Base-by-base conservation (phyloP, 208 protist genomes). In the Angomonas deanei region DNA sequence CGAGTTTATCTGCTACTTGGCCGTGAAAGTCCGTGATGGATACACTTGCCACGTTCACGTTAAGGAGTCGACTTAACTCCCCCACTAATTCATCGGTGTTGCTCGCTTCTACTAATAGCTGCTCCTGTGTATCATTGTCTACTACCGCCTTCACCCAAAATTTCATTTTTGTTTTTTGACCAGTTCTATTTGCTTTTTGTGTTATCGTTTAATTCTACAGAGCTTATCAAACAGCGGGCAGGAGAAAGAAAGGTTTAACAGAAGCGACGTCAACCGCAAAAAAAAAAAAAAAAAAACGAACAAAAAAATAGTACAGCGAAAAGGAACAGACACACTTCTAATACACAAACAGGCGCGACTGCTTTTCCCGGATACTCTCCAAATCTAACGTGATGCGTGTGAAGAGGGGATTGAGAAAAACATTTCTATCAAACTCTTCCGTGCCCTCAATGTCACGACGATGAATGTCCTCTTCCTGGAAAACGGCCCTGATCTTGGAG, bases 141-240 rank as follows among this genome's bases (percentile, higher is more conserved):
- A 79, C 79, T 11, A 82, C 72, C 3, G 78, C 77, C 28, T 80
- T 81, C 0, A 82, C 77, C 82, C 82, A 88, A 60, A 88, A 88
- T 58, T 88, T 88, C 82, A 88, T 88, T 15, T 19, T 4, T 10
- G 3, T 32, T 1, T 52, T 23, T 52, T 42, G 8, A n/a, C n/a
- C n/a, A 42, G 34, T 42, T 8, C 34, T 38, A 30, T 19, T 10
- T 2, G 39, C 42, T 52, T 53, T 52, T 23, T 39, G 54, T 26
- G 36, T 52, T 21, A 48, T n/a, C 48, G 17, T 57, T 55, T 50
- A 69, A 46, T n/a, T n/a, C n/a, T n/a, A n/a, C n/a, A n/a, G n/a
- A n/a, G n/a, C n/a, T n/a, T n/a, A 26, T 57, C 33, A 34, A 61
- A 30, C 48, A 53, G 49, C 38, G 23, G 30, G 54, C 56, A 48